Base-by-base conservation (phyloP, 805 yeast species). In the Cyberlindnera japonica region DNA sequence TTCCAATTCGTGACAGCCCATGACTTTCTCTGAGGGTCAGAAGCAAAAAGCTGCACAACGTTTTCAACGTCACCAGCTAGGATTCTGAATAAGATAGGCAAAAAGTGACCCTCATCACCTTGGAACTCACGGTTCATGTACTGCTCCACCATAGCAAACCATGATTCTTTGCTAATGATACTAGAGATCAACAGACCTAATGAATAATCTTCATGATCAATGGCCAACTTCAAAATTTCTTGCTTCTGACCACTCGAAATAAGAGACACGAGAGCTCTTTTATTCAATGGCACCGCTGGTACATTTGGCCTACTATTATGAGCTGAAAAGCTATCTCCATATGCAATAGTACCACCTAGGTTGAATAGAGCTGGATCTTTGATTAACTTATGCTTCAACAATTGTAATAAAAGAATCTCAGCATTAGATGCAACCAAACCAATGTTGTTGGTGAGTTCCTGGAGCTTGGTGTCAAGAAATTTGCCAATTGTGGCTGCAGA, bases 181-280 rank as follows among this genome's bases (percentile, higher is more conserved):
- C 81, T 74, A 1, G 95, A 80, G 36, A 90, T 65, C 22, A 88
- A 58, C 40, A 91, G 62, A 0, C 96, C 83, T 59, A 89, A 68
- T 0, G 91, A 79, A 83, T 86, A 90, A 49, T 86, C 85, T 9
- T 77, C 74, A 38, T 76, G 74, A 2, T 72, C 67, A 15, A 89
- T 58, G 1, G 93, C 80, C 40, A 69, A 64, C 18, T 72, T 67
- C 35, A 89, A 61, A 0, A 96, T 96, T 5, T 69, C 73, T 12
- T 74, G 77, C 18, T 79, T 74, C 41, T 81, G 71, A 2, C 96
- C 96, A 5, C 80, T 28, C 79, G 64, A 31, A 68, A 57, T 25
- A 83, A 87, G 1, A 85, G 93, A 59, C 75, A 83, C 35, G 65
- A 65, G 31, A 41, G 19, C 52, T 50, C 50, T 55, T 56, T 53